Base-by-base conservation (phyloP, 768 basidiomycete genomes). In the Lactarius hatsudake region DNA sequence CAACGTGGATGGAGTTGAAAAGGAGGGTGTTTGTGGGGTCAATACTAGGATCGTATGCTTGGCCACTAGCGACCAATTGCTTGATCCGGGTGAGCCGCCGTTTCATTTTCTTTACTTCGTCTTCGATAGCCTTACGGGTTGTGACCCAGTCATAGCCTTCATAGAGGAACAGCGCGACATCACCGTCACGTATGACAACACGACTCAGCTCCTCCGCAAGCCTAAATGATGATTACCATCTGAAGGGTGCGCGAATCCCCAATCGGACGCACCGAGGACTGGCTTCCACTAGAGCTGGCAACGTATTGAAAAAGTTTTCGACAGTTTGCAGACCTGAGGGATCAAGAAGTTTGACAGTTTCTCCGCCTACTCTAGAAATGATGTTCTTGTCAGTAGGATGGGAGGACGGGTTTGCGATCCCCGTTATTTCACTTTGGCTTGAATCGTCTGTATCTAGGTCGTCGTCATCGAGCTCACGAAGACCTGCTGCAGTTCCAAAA, bases 1-100 rank as follows among this genome's bases (percentile, higher is more conserved):
- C 96, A 64, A 98, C 89, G 72, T 95, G 92, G 43, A 97, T 86
- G 0, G 96, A 98, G 74, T 98, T 97, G 82, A 96, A 97, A 26
- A 98, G 83, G 6, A 91, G 81, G 2, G 91, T 79, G 71, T 88
- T 87, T 7, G 90, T 89, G 34, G 82, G 79, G 72, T 93, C 92
- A 18, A 87, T 79, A 61, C 81, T 85, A 20, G 89, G 85, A 67
- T 96, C 93, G 43, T 93, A 88, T 1, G 83, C 83, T 74, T 98
- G 96, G 12, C 97, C 97, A 45, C 81, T 88, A 5, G 96, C 94
- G 17, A 98, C 86, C 3, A 99, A 83, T 76, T 98, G 96, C 38
- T 90, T 83, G 71, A 99, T 96, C 77, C 90, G 93, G 54, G 90
- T 87, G 59, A 99, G 82, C 36, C 87, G 87, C 62, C 87, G 86